These are phyloP conservation scores for Plicaturopsis crispa DNA, from an alignment of 768 basidiomycete genomes.

Conservation along the genomic window DNA sequence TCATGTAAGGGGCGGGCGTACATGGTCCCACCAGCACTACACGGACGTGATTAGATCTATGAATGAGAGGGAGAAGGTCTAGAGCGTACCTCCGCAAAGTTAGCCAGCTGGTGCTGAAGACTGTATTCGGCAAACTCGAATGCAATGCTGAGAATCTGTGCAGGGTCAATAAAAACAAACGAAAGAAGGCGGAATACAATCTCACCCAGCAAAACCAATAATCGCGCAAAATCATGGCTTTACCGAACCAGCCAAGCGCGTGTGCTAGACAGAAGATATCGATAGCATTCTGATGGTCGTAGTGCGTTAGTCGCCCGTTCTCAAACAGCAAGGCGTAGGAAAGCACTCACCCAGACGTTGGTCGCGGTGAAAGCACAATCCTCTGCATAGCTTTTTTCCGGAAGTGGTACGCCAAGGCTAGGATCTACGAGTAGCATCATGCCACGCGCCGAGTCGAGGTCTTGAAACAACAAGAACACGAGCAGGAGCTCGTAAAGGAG, in stretches of 20 bases:
- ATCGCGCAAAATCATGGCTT: slow-evolving; percentile 83
- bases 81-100: slow-evolving; percentile 71
- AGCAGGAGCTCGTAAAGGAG: slow-evolving; percentile 76
- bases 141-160: slow-evolving; percentile 76
- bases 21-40: slow-evolving; percentile 93
- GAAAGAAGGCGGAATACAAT: background rate
- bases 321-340: background rate
- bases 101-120: slow-evolving; percentile 79
- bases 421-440: slow-evolving; percentile 82
- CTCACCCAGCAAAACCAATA: slow-evolving; percentile 92
- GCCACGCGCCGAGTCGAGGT: slow-evolving; percentile 62
- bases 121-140: slow-evolving; percentile 89
- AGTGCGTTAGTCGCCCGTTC: slow-evolving; percentile 1
- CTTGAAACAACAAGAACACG: slow-evolving; percentile 83
- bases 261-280: slow-evolving; percentile 88
- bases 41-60: slow-evolving; percentile 12
- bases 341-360: slow-evolving; percentile 57
- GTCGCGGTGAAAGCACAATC: slow-evolving; percentile 57
- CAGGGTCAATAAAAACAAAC: slow-evolving; percentile 9
- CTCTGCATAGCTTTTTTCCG: slow-evolving; percentile 84
- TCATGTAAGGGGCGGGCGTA: slow-evolving; percentile 27
- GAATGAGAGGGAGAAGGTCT: slow-evolving; percentile 9
- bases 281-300: slow-evolving; percentile 55
- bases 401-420: slow-evolving; percentile 59
- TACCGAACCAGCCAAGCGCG: slow-evolving; percentile 84